Percentiles rank a stretch among this genome's conserved stretches.
Conservation (phyloP, 169 alveolate species). For the Cryptosporidium tyzzeri region DNA sequence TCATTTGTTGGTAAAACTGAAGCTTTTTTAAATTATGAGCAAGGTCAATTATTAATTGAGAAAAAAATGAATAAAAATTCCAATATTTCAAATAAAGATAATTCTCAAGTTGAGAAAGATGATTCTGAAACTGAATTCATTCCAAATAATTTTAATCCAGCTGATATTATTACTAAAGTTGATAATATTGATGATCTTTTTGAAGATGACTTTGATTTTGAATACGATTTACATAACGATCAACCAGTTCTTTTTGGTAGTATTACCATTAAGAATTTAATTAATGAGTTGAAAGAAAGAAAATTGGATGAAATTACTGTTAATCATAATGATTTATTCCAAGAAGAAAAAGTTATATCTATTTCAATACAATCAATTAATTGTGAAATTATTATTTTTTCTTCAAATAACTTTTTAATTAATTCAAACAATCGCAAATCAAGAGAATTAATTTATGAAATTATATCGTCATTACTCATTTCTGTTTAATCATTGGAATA, state of each 20-base stretch:
- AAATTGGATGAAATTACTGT: constrained; percentile 25
- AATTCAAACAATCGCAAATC: constrained; percentile 19
- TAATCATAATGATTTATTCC: constrained; percentile 24
- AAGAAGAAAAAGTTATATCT: constrained; percentile 22
- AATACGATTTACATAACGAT: not conserved
- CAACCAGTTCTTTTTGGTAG: constrained; percentile 31
- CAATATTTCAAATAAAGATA: not conserved
- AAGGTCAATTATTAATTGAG: constrained; percentile 42
- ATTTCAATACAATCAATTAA: constrained; percentile 39
- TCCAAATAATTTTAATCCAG: not conserved
- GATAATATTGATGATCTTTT: not conserved
- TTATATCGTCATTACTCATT: constrained; percentile 47
- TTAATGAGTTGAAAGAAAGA: constrained; percentile 13
- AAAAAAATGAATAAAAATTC: not conserved
- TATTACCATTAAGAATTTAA: constrained; percentile 26
- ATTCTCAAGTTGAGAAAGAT: not conserved
- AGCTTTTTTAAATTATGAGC: not conserved
- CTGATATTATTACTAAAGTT: not conserved
- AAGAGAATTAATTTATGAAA: constrained; percentile 36
- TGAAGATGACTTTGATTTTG: not conserved
- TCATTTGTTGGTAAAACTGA: constrained; percentile 24
- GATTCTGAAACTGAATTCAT: not conserved
- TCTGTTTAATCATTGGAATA: constrained; percentile 29
- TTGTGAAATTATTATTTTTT: constrained; percentile 25
- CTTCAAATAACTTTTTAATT: constrained; percentile 31